Percentiles rank a stretch among this genome's conserved stretches.
phyloP scores from a whole-genome alignment of 768 basidiomycete genomes.

The Calocybe indica region DNA sequence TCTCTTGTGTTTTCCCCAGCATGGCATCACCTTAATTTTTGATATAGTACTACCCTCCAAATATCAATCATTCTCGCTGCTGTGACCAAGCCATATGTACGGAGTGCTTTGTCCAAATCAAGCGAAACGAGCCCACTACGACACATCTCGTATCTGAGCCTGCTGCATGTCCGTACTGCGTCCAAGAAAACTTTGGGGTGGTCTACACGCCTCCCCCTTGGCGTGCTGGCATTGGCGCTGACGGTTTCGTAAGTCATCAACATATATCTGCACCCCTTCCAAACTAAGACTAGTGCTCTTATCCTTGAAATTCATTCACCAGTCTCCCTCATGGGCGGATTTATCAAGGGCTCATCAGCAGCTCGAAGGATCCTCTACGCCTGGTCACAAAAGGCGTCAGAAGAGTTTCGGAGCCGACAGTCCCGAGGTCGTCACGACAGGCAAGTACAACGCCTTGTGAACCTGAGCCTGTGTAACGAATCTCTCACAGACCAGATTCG shows the following conservation, averaged over 20 bases:
- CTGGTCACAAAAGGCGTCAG: slow-evolving; percentile 66
- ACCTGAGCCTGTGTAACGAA: slow-evolving; percentile 6
- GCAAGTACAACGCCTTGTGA: slow-evolving; percentile 32
- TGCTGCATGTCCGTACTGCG: slow-evolving; percentile 95
- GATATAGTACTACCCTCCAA: slow-evolving; percentile 88
- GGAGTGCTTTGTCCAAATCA: slow-evolving; percentile 99
- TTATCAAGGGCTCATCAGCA: slow-evolving; percentile 36
- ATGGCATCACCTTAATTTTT: slow-evolving; percentile 13
- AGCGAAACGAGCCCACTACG: slow-evolving; percentile 89
- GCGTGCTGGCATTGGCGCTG: slow-evolving; percentile 75
- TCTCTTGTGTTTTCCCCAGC: slow-evolving; percentile 19
- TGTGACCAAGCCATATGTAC: slow-evolving; percentile 99
- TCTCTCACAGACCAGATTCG: slow-evolving; percentile 77
- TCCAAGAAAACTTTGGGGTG: slow-evolving; percentile 95
- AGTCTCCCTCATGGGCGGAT: slow-evolving; percentile 42
- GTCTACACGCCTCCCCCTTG: slow-evolving; percentile 80
- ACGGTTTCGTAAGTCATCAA: slow-evolving; percentile 50
- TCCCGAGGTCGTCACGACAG: slow-evolving; percentile 88
- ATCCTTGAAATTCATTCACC: slow-evolving; percentile 1
- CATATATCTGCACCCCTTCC: slow-evolving; percentile 1
- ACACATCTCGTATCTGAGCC: slow-evolving; percentile 96
- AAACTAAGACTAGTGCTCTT: slow-evolving; percentile 1
- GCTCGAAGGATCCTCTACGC: slow-evolving; percentile 24
- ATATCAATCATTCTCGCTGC: slow-evolving; percentile 96
- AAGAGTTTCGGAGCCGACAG: slow-evolving; percentile 86